Conservation (phyloP, 139 green algal species). For the Chlorella sp. region DNA sequence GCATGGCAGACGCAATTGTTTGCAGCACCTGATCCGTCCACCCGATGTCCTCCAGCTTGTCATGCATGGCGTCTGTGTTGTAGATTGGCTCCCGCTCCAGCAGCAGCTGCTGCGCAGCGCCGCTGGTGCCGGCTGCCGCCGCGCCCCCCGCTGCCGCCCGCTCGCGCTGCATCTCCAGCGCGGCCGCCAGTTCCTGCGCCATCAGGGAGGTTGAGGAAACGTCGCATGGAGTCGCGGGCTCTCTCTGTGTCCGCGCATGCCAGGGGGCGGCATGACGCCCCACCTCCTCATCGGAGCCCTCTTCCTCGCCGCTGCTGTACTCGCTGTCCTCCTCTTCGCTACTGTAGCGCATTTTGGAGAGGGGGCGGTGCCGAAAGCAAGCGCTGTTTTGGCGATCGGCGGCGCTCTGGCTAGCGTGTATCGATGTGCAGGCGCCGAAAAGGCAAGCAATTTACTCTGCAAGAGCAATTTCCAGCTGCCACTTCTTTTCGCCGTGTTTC, state of each 20-base stretch:
- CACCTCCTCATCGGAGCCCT: constrained; percentile 43
- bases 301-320: constrained; percentile 29
- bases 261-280: no score
- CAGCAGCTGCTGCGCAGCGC: background rate
- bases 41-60: constrained; percentile 90
- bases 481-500: no score
- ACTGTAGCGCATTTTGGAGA: constrained; percentile 26
- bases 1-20: no score
- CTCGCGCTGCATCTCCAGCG: constrained; percentile 4
- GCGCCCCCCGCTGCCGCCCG: background rate
- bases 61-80: constrained; percentile 80
- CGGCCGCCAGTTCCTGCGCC: constrained; percentile 21
- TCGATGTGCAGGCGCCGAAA: no score
- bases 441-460: no score
- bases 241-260: no score
- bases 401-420: no score
- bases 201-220: background rate
- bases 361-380: no score
- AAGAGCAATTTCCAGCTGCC: no score
- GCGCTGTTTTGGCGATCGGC: no score
- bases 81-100: constrained; percentile 66
- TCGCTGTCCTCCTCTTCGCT: constrained; percentile 39
- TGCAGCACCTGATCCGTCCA: no score
- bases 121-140: background rate
- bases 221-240: no score